Evolutionary conservation across 306 rosid species (phyloP).

Genomic region (Pachyrhizus erosus): DNA sequence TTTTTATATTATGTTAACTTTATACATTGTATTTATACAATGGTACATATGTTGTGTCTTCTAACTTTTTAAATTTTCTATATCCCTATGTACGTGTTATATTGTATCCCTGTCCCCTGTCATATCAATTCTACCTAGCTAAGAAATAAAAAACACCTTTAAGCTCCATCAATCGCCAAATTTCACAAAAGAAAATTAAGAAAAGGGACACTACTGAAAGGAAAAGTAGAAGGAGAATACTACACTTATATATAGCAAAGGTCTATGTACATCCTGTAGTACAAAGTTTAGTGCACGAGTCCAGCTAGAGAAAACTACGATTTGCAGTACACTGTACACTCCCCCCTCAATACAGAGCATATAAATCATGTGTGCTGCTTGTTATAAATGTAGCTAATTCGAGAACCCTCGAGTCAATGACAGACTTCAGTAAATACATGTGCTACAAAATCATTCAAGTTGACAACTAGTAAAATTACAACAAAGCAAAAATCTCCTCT

Average conservation of each 20-base stretch:
- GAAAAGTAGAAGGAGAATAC: conserved; percentile 2
- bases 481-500: not conserved
- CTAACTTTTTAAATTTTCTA: not conserved
- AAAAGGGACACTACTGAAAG: conserved; percentile 16
- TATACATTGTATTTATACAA: not conserved
- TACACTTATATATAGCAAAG: not conserved
- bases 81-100: not conserved
- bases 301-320: not conserved
- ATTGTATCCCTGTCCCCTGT: not conserved
- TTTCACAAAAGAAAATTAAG: conserved; percentile 31
- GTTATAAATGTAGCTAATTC: conserved; percentile 2
- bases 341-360: not conserved
- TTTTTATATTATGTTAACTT: not conserved
- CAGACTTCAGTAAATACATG: not conserved
- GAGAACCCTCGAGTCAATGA: not conserved
- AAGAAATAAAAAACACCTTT: conserved; percentile 11
- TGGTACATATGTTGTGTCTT: not conserved
- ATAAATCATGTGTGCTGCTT: not conserved
- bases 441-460: not conserved
- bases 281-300: not conserved
- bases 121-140: not conserved
- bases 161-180: conserved; percentile 24
- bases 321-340: not conserved
- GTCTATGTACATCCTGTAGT: not conserved
- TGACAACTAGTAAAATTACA: not conserved